Percentiles rank a stretch among this genome's conserved stretches.
These are phyloP conservation scores for Penicillium manginii DNA, from an alignment of 495 filamentous ascomycete species.

Conservation along the genomic window DNA sequence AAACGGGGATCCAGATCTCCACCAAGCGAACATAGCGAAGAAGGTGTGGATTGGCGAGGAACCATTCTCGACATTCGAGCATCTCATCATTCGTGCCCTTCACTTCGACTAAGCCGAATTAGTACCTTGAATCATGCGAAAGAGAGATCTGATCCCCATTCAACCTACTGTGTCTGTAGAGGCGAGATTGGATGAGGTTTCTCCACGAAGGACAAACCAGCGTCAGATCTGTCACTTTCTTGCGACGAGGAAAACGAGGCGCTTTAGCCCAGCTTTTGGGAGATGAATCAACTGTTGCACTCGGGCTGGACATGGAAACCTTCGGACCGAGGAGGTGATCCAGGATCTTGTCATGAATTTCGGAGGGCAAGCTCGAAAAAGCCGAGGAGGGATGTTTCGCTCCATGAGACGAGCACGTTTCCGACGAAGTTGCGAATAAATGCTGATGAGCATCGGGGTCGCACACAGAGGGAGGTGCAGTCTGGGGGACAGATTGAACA, in stretches of 20 bases:
- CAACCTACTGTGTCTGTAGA: not conserved
- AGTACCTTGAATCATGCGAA: not conserved
- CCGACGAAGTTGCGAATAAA: not conserved
- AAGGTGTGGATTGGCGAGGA: conserved; percentile 60
- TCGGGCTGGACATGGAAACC: not conserved
- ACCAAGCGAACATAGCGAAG: conserved; percentile 67
- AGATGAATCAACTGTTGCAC: not conserved
- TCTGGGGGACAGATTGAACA: too few species aligned
- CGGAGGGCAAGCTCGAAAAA: not conserved
- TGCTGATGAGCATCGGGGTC: not conserved
- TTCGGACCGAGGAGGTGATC: not conserved
- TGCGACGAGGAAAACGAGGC: not conserved
- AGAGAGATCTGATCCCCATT: not conserved
- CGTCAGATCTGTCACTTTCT: not conserved
- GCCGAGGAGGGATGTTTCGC: not conserved
- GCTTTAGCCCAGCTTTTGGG: not conserved
- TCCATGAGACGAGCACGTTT: not conserved
- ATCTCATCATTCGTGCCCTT: conserved; percentile 67
- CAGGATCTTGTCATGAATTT: not conserved
- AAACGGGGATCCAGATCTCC: conserved; percentile 76
- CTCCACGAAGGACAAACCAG: conserved; percentile 1
- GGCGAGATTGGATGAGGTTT: not conserved
- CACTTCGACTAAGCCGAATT: conserved; percentile 56
- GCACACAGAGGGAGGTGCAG: not conserved
- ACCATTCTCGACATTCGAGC: conserved; percentile 58